Percentiles rank a stretch among this genome's conserved stretches.
Conservation (phyloP, 306 rosid genomes). For the Medicago ruthenica region DNA sequence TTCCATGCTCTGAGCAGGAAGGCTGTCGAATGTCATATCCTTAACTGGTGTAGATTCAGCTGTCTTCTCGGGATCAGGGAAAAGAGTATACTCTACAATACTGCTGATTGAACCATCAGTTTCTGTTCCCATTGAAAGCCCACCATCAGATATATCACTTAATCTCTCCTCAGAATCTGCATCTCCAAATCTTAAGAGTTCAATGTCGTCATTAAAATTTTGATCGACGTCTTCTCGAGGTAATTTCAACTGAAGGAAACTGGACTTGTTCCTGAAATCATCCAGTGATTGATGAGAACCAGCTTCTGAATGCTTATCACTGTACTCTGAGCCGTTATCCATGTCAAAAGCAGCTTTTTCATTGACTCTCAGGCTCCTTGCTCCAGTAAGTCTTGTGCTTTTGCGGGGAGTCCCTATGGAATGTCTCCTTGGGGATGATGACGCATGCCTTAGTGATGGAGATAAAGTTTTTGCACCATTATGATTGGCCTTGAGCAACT, state of each 20-base stretch:
- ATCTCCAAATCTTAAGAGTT: conserved; percentile 85
- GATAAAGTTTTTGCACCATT: conserved; percentile 58
- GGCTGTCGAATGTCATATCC: conserved; percentile 38
- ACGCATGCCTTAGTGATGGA: conserved; percentile 52
- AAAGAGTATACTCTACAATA: conserved; percentile 91
- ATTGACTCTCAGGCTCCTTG: conserved; percentile 47
- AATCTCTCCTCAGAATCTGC: conserved; percentile 94
- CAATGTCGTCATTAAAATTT: conserved; percentile 71
- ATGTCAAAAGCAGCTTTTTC: conserved; percentile 64
- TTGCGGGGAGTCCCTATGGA: conserved; percentile 61
- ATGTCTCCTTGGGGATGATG: conserved; percentile 77
- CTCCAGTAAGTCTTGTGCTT: conserved; percentile 50
- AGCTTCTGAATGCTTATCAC: conserved; percentile 83
- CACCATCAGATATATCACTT: conserved; percentile 99
- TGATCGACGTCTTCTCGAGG: conserved; percentile 52
- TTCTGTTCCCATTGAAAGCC: conserved; percentile 99
- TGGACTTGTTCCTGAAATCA: conserved; percentile 65
- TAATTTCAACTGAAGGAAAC: conserved; percentile 50
- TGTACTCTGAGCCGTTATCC: conserved; percentile 77
- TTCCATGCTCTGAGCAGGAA: conserved; percentile 50
- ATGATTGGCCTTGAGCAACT: conserved; percentile 57
- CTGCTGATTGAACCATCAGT: conserved; percentile 92
- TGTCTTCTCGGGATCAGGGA: conserved; percentile 80
- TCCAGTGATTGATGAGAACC: conserved; percentile 79
- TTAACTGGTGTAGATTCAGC: conserved; percentile 49